These are phyloP conservation scores for Fraxinus cuspidata DNA, from an alignment of 257 asterid species.

Conservation along the genomic window DNA sequence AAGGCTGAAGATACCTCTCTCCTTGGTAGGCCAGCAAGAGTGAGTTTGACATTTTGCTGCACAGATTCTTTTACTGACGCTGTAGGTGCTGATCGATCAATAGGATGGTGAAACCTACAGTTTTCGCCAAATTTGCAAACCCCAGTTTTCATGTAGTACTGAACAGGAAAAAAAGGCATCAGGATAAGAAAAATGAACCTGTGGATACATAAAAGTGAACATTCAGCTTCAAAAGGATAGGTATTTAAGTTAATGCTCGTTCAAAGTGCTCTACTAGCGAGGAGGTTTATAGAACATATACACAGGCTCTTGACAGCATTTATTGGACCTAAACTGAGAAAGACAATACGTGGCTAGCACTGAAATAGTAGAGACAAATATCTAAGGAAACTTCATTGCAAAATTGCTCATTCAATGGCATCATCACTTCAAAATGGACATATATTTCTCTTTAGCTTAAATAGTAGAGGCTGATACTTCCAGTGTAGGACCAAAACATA, in stretches of 20 bases:
- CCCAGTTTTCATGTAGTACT: slow-evolving; percentile 97
- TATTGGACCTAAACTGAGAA: background rate
- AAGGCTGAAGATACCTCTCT: slow-evolving; percentile 70
- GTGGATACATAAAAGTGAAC: background rate
- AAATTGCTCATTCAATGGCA: slow-evolving; percentile 11
- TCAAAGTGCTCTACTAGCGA: slow-evolving; percentile 13
- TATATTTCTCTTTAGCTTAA: background rate
- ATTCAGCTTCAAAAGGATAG: slow-evolving; percentile 14
- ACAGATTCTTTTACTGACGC: slow-evolving; percentile 42
- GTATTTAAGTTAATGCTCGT: slow-evolving; percentile 11
- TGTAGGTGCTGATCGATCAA: slow-evolving; percentile 59
- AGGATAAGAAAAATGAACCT: slow-evolving; percentile 2
- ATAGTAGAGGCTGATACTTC: slow-evolving; percentile 9
- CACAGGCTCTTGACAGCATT: slow-evolving; percentile 14
- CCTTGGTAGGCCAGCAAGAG: slow-evolving; percentile 93
- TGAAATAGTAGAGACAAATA: slow-evolving; percentile 12
- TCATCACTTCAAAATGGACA: slow-evolving; percentile 15
- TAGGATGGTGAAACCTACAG: slow-evolving; percentile 93
- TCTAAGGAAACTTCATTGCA: background rate
- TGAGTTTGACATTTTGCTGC: slow-evolving; percentile 66
- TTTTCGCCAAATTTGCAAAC: slow-evolving; percentile 75
- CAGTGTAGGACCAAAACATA: slow-evolving; percentile 11
- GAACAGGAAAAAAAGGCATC: slow-evolving; percentile 21
- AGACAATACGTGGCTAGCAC: slow-evolving; percentile 9
- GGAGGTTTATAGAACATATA: slow-evolving; percentile 3